Base-by-base conservation (phyloP, 2,329 filamentous ascomycete genomes). In the Daldinia sp. region DNA sequence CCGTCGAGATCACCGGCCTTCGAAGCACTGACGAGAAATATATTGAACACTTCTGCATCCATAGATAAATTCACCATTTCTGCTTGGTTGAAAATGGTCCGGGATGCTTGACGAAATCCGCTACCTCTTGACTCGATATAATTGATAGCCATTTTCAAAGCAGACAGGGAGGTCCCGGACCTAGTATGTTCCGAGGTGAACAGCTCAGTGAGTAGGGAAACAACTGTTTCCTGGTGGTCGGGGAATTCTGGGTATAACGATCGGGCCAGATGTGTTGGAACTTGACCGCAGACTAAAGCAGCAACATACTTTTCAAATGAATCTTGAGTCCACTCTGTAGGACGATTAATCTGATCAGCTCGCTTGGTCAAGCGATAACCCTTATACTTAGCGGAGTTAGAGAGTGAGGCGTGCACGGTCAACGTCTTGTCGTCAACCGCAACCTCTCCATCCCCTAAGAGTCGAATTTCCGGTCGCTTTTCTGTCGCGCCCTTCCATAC, bases 271-370 rank as follows among this genome's bases (percentile, higher is more conserved):
- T 71, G 64, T 5, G 62, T 59, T 8, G 72, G 72, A 11, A 75
- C 48, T 32, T 50, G 63, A 15, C 68, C 73, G 49, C 68, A 37
- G 4, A 73, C 71, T 27, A 76, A 41, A 6, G 68, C 57, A 10
- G 69, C 68, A 15, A 75, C 70, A 29, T 75, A 75, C 53, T 64
- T 25, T 50, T 74, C 71, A 10, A 76, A 71, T 4, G 70, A 70
- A 13, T 32, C 25, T 54, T 68, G 70, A 0, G 71, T 75, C 73
- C 73, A 75, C 15, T 51, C 35, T 2, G 48, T 21, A 23, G 74
- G 74, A 9, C 43, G 62, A 9, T 54, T 39, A 10, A 76, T 73
- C 11, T 70, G 45, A 32, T 74, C 70, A 19, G 71, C 72, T 25
- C 70, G 69, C 5, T 11, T 65, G 1, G 48, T 67, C 23, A 74